phyloP scores from a whole-genome alignment of 495 filamentous ascomycete species.

The Patellaria atrata region DNA sequence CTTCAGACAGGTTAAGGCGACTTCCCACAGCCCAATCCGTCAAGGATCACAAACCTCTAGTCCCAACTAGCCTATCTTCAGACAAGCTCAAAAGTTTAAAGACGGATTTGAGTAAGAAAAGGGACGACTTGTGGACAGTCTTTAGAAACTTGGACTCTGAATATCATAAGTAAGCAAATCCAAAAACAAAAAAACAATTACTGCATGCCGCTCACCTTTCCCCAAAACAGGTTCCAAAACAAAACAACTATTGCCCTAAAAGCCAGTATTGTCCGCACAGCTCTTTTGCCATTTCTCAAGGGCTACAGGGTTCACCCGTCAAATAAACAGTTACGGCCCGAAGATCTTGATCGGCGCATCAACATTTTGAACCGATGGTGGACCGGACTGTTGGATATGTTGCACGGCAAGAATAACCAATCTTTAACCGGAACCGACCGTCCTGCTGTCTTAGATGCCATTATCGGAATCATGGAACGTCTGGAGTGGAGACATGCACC shows the following conservation, averaged over 20 bases:
- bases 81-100: conserved; percentile 24
- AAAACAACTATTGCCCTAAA: conserved; percentile 65
- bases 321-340: conserved; percentile 49
- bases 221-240: conserved; percentile 48
- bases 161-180: conserved; percentile 47
- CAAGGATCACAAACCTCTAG: conserved; percentile 33
- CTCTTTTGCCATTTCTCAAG: conserved; percentile 72
- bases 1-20: conserved; percentile 44
- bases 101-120: conserved; percentile 40
- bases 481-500: conserved; percentile 77
- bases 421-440: conserved; percentile 64
- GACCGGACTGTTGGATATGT: conserved; percentile 75
- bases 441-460: conserved; percentile 68
- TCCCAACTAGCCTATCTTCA: conserved; percentile 34
- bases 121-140: conserved; percentile 79
- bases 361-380: conserved; percentile 91
- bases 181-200: too few relatives aligned
- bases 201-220: too few relatives aligned
- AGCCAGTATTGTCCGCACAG: conserved; percentile 61
- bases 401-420: conserved; percentile 58
- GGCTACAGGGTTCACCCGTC: conserved; percentile 58
- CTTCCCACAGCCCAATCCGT: conserved; percentile 30
- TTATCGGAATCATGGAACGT: conserved; percentile 75
- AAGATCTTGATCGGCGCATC: conserved; percentile 75
- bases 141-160: conserved; percentile 75